These are phyloP conservation scores for Beauveria sp. DNA, from an alignment of 2,329 filamentous ascomycete species.

Conservation along the genomic window DNA sequence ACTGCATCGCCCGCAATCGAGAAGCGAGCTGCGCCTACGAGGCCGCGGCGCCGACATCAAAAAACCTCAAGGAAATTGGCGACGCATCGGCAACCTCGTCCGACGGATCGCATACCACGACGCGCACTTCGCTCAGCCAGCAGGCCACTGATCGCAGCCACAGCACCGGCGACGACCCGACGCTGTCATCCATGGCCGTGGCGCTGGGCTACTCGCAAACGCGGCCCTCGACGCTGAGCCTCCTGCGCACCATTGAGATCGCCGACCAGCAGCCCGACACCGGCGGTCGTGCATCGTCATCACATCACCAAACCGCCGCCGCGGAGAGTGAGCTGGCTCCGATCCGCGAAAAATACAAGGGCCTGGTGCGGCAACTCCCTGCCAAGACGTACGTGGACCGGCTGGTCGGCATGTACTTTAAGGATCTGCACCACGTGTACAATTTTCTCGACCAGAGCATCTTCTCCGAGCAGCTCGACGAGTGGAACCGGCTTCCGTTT, in stretches of 20 bases:
- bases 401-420: slow-evolving; percentile 46
- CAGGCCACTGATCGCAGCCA: not conserved
- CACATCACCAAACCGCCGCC: not conserved
- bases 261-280: slow-evolving; percentile 26
- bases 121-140: not conserved
- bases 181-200: slow-evolving; percentile 34
- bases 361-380: slow-evolving; percentile 49
- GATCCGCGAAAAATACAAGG: slow-evolving; percentile 50
- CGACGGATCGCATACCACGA: not conserved
- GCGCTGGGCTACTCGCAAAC: slow-evolving; percentile 48
- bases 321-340: slow-evolving; percentile 16
- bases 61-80: not conserved
- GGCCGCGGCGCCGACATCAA: slow-evolving; percentile 35
- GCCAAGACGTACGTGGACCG: slow-evolving; percentile 45
- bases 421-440: slow-evolving; percentile 54
- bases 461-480: slow-evolving; percentile 41
- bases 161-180: slow-evolving; percentile 17
- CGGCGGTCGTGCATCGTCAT: not conserved
- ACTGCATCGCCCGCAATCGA: slow-evolving; percentile 51
- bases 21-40: slow-evolving; percentile 50
- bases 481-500: slow-evolving; percentile 50
- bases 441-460: slow-evolving; percentile 45
- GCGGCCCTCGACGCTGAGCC: slow-evolving; percentile 44
- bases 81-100: not conserved
- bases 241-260: slow-evolving; percentile 47